phyloP scores from a whole-genome alignment of 140 eudicot genomes.

The Anethum foeniculum region DNA sequence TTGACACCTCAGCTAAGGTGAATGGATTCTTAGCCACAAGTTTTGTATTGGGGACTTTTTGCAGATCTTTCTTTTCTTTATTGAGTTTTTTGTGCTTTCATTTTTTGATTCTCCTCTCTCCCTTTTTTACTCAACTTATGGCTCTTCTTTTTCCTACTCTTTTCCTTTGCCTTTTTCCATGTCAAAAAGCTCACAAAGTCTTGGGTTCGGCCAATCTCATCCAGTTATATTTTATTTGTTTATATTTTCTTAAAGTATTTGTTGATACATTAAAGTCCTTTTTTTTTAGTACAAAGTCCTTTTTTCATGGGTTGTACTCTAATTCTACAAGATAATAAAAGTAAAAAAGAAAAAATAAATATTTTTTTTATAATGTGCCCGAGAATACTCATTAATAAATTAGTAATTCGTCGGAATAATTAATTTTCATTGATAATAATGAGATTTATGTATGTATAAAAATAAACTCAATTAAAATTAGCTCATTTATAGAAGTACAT shows the following conservation, averaged over 20 bases:
- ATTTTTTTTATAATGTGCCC: too few relatives aligned
- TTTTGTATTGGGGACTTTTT: conserved; percentile 21
- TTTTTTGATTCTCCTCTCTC: conserved; percentile 19
- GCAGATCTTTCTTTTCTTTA: conserved; percentile 15
- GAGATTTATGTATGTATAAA: too few relatives aligned
- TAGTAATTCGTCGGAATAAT: too few relatives aligned
- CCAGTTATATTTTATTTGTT: not conserved
- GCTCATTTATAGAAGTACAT: too few relatives aligned
- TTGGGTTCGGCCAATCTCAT: not conserved
- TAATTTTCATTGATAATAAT: too few relatives aligned
- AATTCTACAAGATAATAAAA: too few relatives aligned
- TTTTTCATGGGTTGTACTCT: too few relatives aligned
- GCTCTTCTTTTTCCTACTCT: not conserved
- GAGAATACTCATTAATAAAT: too few relatives aligned
- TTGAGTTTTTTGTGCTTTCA: conserved; percentile 17
- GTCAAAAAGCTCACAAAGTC: not conserved
- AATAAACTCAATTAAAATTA: too few relatives aligned
- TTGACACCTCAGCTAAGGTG: conserved; percentile 37
- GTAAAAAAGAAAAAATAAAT: too few relatives aligned
- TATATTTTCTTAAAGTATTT: too few relatives aligned
- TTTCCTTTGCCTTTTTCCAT: not conserved
- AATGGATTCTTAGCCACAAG: conserved; percentile 44
- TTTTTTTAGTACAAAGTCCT: too few relatives aligned
- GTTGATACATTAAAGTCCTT: not conserved
- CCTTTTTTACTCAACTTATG: not conserved